A percentile compares a stretch with the other conserved stretches of the same genome.
These are phyloP conservation scores for Artomyces pyxidatus DNA, from an alignment of 768 basidiomycete species.

Conservation along the genomic window DNA sequence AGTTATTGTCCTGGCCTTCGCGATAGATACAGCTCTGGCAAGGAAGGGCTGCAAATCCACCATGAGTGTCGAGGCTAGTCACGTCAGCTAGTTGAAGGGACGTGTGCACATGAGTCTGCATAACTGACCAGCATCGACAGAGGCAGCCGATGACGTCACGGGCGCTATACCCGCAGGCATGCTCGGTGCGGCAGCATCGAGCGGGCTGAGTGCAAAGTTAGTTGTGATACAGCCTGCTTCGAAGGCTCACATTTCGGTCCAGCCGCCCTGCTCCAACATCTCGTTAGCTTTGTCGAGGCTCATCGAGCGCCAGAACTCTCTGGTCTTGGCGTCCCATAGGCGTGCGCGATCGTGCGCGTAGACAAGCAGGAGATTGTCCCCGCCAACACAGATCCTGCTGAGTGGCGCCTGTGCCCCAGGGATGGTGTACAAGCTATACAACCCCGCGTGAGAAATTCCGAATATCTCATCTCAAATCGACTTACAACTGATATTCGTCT, in stretches of 20 bases:
- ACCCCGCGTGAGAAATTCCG: neutral
- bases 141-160: neutral
- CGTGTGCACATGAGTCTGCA: too few species aligned
- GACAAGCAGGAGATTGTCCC: conserved; percentile 62
- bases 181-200: neutral
- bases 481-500: conserved; percentile 74
- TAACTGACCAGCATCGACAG: neutral
- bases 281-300: conserved; percentile 68
- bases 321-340: conserved; percentile 78
- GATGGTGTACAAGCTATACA: conserved; percentile 61
- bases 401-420: conserved; percentile 75
- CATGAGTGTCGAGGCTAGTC: conserved; percentile 25
- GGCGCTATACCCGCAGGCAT: neutral
- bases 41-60: conserved; percentile 23
- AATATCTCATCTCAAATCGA: conserved; percentile 2
- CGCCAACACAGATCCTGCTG: conserved; percentile 51
- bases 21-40: conserved; percentile 6
- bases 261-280: conserved; percentile 60
- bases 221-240: neutral
- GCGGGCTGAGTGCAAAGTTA: neutral
- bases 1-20: conserved; percentile 4
- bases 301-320: conserved; percentile 84
- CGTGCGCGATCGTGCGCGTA: conserved; percentile 74
- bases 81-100: too few species aligned
- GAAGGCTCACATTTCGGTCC: conserved; percentile 65